Base-by-base conservation (phyloP, 345 rosid species). In the Melaleuca alternifolia region DNA sequence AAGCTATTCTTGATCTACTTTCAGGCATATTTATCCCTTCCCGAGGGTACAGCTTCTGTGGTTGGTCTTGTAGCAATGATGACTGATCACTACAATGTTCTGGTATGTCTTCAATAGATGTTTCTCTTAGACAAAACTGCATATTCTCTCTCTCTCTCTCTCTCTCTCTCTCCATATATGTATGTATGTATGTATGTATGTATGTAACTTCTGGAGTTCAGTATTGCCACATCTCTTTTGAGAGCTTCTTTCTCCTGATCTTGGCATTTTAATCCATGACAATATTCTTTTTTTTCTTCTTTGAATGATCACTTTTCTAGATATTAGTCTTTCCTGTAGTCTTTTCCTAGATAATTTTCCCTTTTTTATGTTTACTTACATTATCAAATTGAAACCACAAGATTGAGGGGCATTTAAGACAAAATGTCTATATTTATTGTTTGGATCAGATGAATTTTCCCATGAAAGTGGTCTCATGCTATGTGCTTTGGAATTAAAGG, bases 1-100 rank as follows among this genome's bases (percentile, higher is more conserved):
- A 71, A 41, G 5, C 71, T 82, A 44, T 65, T 77, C 24, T 54
- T 75, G 54, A 51, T 59, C 85, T 89, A 51, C 85, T 85, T 87
- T 82, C 93, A 98, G 99, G 99, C 98, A 81, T 98, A 96, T 90
- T 89, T 98, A 87, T 96, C 99, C 84, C 93, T 98, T 71, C 99
- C 99, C 3, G 99, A 96, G 89, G 99, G 99, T 89, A 94, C 91
- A 41, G 98, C 98, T 88, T 96, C 99, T 54, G 97, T 95, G 82
- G 92, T 94, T 88, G 99, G 99, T 89, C 96, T 98, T 57, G 91
- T 94, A 90, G 99, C 99, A 48, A 96, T 96, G 99, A 95, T 98
- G 99, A 95, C 96, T 0, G 99, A 96, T 91, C 98, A 98, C 88
- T 98, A 96, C 87, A 93, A 90, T 89, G 95, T 94, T 88, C 83